Base-by-base conservation (phyloP, 257 asterid species). In the Primulina huaijiensis region DNA sequence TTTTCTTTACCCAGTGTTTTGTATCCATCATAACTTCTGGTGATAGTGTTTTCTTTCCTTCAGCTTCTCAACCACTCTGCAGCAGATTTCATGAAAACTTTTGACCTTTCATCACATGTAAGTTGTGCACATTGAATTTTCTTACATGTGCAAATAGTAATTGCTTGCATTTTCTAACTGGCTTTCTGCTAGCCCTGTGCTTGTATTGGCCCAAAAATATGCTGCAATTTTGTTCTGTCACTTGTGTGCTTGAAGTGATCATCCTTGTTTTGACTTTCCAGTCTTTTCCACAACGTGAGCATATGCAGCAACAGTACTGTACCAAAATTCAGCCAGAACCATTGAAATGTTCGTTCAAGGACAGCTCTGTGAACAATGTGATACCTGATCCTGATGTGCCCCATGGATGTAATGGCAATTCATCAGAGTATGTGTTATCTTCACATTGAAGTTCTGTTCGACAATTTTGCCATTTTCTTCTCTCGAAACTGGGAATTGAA, bases 341-440 rank as follows among this genome's bases (percentile, higher is more conserved):
- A 67, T 79, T 74, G 46, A 82, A 79, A 65, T 79, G 77, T 78
- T 73, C 76, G 64, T 85, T 88, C 80, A 84, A 83, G 88, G 90
- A 83, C 81, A 84, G 70, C 40, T 69, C 82, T 21, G 88, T 88
- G 82, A 86, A 70, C 78, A 89, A 91, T 79, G 77, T 76, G 60
- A 61, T 89, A 64, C 91, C 91, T 3, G 95, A 93, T 77, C 96
- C 97, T 69, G 96, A 90, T 88, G 88, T 93, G 71, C 97, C 97
- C 55, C 80, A 72, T 52, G 90, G 97, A 69, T 93, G 99, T 70
- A 83, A 93, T 82, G 78, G 77, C 70, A 87, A 84, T 80, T 93
- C 97, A 23, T 30, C 86, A 61, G 97, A 94, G 99, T 94, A 91
- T 60, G 95, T 67, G 63, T 80, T 77, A 64, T 71, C 40, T 46